Conservation (phyloP, 768 basidiomycete genomes). For the Lactarius akahatsu region DNA sequence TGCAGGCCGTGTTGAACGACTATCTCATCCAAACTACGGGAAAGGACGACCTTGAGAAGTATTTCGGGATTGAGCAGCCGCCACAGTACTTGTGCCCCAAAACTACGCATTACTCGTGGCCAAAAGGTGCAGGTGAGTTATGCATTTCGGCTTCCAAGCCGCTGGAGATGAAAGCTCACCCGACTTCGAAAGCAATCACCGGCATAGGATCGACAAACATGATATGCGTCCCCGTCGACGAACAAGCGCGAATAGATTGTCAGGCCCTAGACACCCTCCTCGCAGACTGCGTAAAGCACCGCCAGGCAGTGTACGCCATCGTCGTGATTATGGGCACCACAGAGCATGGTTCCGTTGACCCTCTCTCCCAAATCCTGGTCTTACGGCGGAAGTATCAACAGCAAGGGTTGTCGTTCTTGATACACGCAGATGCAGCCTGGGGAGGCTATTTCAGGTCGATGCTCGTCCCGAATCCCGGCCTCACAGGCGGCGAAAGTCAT, state of each 20-base stretch:
- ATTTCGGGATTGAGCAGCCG: constrained; percentile 32
- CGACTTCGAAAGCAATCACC: constrained; percentile 37
- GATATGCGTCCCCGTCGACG: constrained; percentile 39
- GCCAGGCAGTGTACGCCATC: constrained; percentile 43
- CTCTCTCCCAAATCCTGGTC: constrained; percentile 39
- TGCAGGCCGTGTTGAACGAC: constrained; percentile 35
- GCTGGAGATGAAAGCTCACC: neutral
- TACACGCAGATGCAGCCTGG: constrained; percentile 50
- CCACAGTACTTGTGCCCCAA: constrained; percentile 35
- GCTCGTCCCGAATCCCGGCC: constrained; percentile 29
- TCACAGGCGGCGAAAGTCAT: neutral
- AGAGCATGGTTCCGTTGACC: constrained; percentile 46
- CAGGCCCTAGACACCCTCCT: constrained; percentile 34
- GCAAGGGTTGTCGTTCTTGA: constrained; percentile 40
- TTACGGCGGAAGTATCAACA: constrained; percentile 37
- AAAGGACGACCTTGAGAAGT: constrained; percentile 36
- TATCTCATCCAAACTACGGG: constrained; percentile 42
- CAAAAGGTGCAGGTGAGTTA: constrained; percentile 44
- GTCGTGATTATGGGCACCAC: constrained; percentile 47
- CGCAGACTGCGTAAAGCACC: constrained; percentile 34
- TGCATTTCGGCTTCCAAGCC: neutral
- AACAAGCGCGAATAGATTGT: constrained; percentile 39
- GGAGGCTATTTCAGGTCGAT: constrained; percentile 46
- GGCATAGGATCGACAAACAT: constrained; percentile 45
- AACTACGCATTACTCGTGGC: constrained; percentile 49